phyloP scores from a whole-genome alignment of 169 alveolate species.

The Plasmodium knowlesi region DNA sequence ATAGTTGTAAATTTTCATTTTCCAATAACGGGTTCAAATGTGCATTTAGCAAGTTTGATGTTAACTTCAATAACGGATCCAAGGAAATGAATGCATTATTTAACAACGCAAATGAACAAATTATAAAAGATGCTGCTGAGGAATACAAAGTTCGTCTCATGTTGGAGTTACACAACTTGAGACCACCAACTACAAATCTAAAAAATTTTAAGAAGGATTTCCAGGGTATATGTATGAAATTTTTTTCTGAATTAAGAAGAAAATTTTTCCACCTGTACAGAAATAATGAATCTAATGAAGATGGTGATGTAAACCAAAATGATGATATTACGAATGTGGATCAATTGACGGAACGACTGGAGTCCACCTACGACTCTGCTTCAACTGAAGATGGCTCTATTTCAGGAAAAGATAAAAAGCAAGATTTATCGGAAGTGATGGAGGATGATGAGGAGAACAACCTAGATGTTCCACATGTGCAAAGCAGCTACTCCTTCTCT shows the following conservation, averaged over 20 bases:
- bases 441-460: not conserved
- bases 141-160: constrained; percentile 8
- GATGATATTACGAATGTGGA: not conserved
- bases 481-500: not conserved
- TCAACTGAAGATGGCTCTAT: not conserved
- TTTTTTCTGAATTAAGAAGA: not conserved
- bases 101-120: not conserved
- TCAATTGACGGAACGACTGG: not conserved
- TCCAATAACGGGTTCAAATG: constrained; percentile 9
- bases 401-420: not conserved
- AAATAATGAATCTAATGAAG: not conserved
- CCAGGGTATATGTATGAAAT: not conserved
- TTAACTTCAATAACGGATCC: not conserved
- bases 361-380: constrained; percentile 1
- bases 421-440: not conserved
- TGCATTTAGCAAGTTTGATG: constrained; percentile 17
- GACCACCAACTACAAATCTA: not conserved
- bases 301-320: not conserved
- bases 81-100: not conserved
- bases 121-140: constrained; percentile 11
- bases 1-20: not conserved
- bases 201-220: not conserved
- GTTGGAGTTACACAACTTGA: not conserved
- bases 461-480: not conserved
- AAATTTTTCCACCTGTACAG: constrained; percentile 28